Evolutionary conservation across 176 grass and related monocot genomes (phyloP), one percentile per base, ranked within the genome.

Genomic region (Pontederia crassipes): DNA sequence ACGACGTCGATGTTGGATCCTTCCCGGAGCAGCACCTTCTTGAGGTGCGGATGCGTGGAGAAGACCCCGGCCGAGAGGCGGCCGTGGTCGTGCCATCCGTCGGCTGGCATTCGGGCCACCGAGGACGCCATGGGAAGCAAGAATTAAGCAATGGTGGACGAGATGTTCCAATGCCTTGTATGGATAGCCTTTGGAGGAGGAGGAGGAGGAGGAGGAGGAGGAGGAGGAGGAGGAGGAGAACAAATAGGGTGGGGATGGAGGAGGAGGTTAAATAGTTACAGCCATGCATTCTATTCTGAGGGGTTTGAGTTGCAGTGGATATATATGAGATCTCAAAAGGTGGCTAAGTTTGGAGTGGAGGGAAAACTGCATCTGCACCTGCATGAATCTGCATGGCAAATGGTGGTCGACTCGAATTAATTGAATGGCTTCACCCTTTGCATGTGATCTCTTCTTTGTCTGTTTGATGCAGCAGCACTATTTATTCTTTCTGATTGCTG

Each of bases 51-150:
- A 47, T 61, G 18, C 77, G 54, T 24, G 57, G 61, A 26, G 61
- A 15, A 8, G 13, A 55, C 15, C n/a, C 15, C n/a, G 53, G 53
- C 53, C n/a, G 52, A 28, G 27, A 56, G 28, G 52, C 52, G 66
- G 28, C 29, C 1, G 15, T 73, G 77, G 69, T 74, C 74, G 71
- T 77, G 64, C 77, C 86, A 67, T 65, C 84, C 74, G 2, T 89
- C 90, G 77, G 71, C 58, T 4, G 83, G 83, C 86, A 95, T 89
- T 61, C 86, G 81, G 32, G 90, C 90, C 55, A 95, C 75, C 10
- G 86, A 95, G 52, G 90, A 95, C 53, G 86, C 82, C 90, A 95
- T 95, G 53, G 8, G 18, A 18, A 16, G 53, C 8, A 55, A 8
- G 13, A 55, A 17, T 8, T 12, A 8, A 8, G 9, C 53, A 17